Conservation (phyloP, 441 rosid species). For the Adansonia rubrostipa region DNA sequence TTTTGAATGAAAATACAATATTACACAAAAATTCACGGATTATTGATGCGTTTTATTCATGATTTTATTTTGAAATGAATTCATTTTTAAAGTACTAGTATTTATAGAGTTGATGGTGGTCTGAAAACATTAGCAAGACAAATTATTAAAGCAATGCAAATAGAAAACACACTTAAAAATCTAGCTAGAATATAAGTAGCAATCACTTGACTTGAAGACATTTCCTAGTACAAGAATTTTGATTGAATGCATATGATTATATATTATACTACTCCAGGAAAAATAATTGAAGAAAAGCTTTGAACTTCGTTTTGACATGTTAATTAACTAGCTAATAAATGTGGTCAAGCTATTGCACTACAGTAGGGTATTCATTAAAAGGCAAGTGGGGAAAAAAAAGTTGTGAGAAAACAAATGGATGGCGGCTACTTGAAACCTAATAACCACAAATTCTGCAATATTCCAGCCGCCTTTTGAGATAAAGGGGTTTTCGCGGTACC, state of each 20-base stretch:
- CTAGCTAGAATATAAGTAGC: too few relatives aligned
- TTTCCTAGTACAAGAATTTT: not conserved
- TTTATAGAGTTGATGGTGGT: too few relatives aligned
- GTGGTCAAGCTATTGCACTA: not conserved
- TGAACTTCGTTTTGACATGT: not conserved
- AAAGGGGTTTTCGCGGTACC: too few relatives aligned
- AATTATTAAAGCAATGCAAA: too few relatives aligned
- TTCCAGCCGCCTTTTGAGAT: too few relatives aligned
- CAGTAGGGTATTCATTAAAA: not conserved
- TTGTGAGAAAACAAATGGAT: not conserved
- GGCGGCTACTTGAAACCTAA: slow-evolving; percentile 16
- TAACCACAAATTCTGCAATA: not conserved
- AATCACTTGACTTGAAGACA: not conserved
- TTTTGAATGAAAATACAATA: not conserved
- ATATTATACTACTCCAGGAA: not conserved
- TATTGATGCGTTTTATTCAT: too few relatives aligned
- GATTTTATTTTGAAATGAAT: not conserved
- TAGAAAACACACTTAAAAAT: too few relatives aligned
- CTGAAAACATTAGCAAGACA: not conserved
- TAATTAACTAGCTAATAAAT: not conserved
- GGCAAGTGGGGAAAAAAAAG: not conserved
- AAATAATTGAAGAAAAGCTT: not conserved
- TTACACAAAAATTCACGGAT: not conserved
- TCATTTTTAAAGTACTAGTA: too few relatives aligned
- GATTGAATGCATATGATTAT: not conserved